These are phyloP conservation scores for Gillenia trifoliata DNA, from an alignment of 306 rosid species.

Conservation along the genomic window DNA sequence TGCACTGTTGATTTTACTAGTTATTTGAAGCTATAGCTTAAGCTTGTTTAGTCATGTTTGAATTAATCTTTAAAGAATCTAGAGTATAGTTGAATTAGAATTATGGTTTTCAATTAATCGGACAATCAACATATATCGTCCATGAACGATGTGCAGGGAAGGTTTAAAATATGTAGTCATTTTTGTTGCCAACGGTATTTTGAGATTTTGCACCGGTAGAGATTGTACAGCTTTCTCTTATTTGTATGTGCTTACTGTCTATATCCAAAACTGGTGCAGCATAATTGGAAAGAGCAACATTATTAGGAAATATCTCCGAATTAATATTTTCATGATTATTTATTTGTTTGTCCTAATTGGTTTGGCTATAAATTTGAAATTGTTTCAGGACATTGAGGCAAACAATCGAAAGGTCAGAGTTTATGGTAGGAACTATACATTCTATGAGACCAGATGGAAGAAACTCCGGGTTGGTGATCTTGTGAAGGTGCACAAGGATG, in stretches of 20 bases:
- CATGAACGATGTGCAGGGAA: neutral
- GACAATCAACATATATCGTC: neutral
- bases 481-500: slow-evolving; percentile 69
- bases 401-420: slow-evolving; percentile 65
- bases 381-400: slow-evolving; percentile 70
- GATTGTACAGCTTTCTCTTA: neutral
- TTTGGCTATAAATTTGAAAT: slow-evolving; percentile 22
- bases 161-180: neutral
- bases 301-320: neutral
- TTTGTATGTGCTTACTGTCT: neutral
- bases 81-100: neutral
- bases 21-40: neutral
- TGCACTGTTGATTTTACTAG: neutral
- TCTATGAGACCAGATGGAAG: slow-evolving; percentile 71
- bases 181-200: neutral
- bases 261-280: neutral
- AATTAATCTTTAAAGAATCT: neutral
- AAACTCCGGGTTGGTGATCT: slow-evolving; percentile 80
- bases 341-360: neutral
- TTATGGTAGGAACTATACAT: slow-evolving; percentile 37
- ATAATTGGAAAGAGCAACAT: neutral
- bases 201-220: neutral
- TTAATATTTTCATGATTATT: neutral
- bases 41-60: neutral
- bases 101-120: neutral